These are phyloP conservation scores for Xylariaceae sp. DNA, from an alignment of 2,329 filamentous ascomycete genomes.

Conservation along the genomic window DNA sequence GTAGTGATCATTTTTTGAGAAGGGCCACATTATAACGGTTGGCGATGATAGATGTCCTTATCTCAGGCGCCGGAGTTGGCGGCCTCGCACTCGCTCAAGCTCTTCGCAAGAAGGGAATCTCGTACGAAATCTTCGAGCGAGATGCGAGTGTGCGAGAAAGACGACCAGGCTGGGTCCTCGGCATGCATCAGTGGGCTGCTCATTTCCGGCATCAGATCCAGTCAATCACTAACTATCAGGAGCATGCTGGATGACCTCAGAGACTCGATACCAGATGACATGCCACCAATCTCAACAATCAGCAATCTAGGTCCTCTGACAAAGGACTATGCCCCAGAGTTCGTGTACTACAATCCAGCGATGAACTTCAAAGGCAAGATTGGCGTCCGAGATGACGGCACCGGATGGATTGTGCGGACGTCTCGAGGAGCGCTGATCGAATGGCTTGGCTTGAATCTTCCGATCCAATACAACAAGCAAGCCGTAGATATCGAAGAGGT, in stretches of 20 bases:
- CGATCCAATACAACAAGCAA: conserved; percentile 38
- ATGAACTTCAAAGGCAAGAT: conserved; percentile 13
- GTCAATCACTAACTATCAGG: not conserved
- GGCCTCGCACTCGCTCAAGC: conserved; percentile 19
- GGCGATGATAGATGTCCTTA: conserved; percentile 14
- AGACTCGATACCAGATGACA: conserved; percentile 18
- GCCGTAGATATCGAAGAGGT: conserved; percentile 33
- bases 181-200: conserved; percentile 17
- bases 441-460: conserved; percentile 26
- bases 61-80: conserved; percentile 21
- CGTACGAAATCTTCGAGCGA: conserved; percentile 23
- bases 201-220: no score
- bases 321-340: conserved; percentile 14
- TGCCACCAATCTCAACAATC: conserved; percentile 19
- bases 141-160: conserved; percentile 17
- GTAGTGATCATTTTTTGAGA: no score
- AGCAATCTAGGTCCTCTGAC: conserved; percentile 20
- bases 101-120: conserved; percentile 22
- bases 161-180: conserved; percentile 20
- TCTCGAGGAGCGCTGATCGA: conserved; percentile 27
- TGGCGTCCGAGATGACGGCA: conserved; percentile 16
- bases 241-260: conserved; percentile 24
- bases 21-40: not conserved
- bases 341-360: conserved; percentile 18
- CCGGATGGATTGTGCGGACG: conserved; percentile 30